Evolutionary conservation across 768 basidiomycete genomes (phyloP).

Genomic region (Tricholoma bakamatsutake): DNA sequence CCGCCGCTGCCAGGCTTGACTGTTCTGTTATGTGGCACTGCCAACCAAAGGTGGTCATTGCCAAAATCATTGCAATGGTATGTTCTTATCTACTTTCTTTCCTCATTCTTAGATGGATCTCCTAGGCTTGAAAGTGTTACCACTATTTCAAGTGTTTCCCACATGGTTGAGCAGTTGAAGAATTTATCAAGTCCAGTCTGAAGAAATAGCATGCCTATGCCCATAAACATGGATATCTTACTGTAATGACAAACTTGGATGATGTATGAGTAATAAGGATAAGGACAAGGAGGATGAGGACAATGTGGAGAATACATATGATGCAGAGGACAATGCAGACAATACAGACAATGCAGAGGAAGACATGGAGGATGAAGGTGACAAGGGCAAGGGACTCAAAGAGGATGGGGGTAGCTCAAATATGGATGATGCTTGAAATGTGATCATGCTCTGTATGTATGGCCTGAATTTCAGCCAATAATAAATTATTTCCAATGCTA

Average conservation of each 20-base stretch:
- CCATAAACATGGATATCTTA: not conserved
- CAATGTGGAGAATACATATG: not conserved
- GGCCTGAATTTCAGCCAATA: not conserved
- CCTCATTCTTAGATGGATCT: not conserved
- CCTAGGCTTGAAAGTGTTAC: not conserved
- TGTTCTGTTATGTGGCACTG: not conserved
- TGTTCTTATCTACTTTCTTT: not conserved
- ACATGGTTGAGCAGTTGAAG: not conserved
- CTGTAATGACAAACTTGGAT: not conserved
- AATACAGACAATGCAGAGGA: not conserved
- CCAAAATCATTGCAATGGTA: conserved; percentile 2
- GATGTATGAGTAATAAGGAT: not conserved
- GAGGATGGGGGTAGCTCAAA: not conserved
- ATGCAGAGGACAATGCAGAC: not conserved
- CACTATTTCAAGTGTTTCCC: not conserved
- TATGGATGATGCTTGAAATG: not conserved
- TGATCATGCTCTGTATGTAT: not conserved
- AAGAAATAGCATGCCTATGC: conserved; percentile 1
- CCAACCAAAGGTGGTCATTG: not conserved
- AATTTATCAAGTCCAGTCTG: not conserved
- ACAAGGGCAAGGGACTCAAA: not conserved
- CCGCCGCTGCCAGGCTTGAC: not conserved
- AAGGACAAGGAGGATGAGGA: not conserved
- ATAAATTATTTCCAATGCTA: not conserved
- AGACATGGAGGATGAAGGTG: not conserved